Evolutionary conservation across 352 stramenopile genomes (phyloP), one percentile per base, ranked within the genome.

Genomic region (Albugo candida): DNA sequence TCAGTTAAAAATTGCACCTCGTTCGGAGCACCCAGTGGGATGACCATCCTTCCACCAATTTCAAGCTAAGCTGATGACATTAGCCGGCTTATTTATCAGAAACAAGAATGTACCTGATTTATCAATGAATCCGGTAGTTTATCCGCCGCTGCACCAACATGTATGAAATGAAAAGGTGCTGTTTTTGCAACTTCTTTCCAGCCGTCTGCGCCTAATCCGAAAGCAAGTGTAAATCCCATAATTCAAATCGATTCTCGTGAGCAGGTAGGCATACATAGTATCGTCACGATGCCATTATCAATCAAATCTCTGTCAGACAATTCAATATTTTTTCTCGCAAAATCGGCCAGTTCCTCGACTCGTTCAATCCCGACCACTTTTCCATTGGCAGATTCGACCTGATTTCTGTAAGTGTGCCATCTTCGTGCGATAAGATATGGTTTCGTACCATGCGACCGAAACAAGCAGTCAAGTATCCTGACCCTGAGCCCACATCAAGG

Each of bases 121-220:
- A 97, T 79, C 11, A 98, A 59, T 14, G 79, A 65, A 47, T 63
- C 54, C 0, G 93, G 93, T 14, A 96, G 75, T 36, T 70, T 67
- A 5, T 74, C 66, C 4, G 93, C 93, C 2, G 93, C 93, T 2
- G 94, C 94, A 0, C 94, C 94, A 0, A 98, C 94, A 64, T 98
- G 92, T 54, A 98, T 98, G 37, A 92, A 95, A 64, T 98, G 71
- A 54, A 95, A 98, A 10, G 93, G 93, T 24, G 65, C 83, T 48
- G 84, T 62, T 20, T 85, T 81, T 2, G 70, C 65, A 51, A 94
- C 64, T 11, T 93, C 94, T 31, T 84, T 63, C 92, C 92, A 98
- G 5, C 93, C 93, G 62, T 97, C 86, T 6, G 69, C 64, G n/a
- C 53, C 66, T 80, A 36, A 20, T 41, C 35, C 24, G 24, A 20